Evolutionary conservation across 805 yeast genomes (phyloP).

Genomic region (Metahyphopichia silvanorum): DNA sequence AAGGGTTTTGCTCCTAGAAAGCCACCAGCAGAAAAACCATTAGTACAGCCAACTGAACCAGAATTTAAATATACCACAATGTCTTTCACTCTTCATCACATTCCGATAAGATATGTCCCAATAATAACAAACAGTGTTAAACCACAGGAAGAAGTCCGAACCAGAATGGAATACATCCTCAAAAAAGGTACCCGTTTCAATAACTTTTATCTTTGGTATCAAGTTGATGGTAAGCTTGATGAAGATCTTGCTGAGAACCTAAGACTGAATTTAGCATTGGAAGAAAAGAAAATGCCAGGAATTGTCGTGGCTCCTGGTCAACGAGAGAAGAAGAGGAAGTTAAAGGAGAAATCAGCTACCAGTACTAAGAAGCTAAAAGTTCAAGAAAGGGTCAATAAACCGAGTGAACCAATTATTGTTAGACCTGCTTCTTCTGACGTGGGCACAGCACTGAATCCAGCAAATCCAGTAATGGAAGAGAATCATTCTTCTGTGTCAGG

Average conservation of each 20-base stretch:
- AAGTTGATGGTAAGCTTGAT: constrained; percentile 72
- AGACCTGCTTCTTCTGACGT: too few species aligned
- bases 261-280: constrained; percentile 52
- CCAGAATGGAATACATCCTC: constrained; percentile 59
- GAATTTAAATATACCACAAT: constrained; percentile 53
- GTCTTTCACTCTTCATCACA: constrained; percentile 60
- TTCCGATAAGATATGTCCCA: constrained; percentile 64
- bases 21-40: constrained; percentile 13
- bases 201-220: constrained; percentile 75
- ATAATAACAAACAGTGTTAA: constrained; percentile 65
- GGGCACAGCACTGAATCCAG: too few species aligned
- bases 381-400: constrained; percentile 7
- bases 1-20: constrained; percentile 11
- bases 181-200: constrained; percentile 57
- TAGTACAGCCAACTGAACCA: constrained; percentile 41
- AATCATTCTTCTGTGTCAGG: too few species aligned
- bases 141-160: constrained; percentile 51
- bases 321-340: constrained; percentile 32
- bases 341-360: constrained; percentile 20
- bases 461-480: too few species aligned
- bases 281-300: constrained; percentile 48
- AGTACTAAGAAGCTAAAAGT: constrained; percentile 13
- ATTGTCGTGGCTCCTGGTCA: constrained; percentile 12
- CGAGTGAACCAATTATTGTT: too few species aligned
- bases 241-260: constrained; percentile 62